phyloP scores from a whole-genome alignment of 257 asterid species.

The Coffea canephora region DNA sequence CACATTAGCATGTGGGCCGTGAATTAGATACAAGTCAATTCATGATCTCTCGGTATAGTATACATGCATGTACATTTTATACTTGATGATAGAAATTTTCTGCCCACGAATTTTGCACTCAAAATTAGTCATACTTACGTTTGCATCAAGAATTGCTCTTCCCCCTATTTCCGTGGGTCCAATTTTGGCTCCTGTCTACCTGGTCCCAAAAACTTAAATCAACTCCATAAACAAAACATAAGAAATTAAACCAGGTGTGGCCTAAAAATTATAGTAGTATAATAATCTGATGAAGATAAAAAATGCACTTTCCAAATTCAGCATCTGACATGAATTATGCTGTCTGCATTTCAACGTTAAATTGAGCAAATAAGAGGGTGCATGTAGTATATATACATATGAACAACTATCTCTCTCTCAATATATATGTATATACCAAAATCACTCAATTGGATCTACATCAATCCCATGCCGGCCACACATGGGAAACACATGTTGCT shows the following conservation, averaged over 20 bases:
- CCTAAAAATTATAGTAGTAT: not conserved
- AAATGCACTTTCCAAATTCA: not conserved
- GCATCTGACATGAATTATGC: not conserved
- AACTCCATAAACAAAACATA: not conserved
- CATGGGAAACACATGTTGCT: conserved; percentile 28
- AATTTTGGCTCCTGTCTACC: not conserved
- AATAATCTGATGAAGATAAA: not conserved
- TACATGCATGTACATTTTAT: too few relatives aligned
- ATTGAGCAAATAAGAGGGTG: not conserved
- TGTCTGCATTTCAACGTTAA: not conserved
- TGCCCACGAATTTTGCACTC: not conserved
- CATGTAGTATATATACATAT: not conserved
- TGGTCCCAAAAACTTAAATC: not conserved
- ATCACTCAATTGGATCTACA: not conserved
- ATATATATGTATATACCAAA: not conserved
- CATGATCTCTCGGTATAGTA: not conserved
- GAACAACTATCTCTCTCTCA: not conserved
- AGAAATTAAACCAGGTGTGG: not conserved
- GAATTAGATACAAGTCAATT: not conserved
- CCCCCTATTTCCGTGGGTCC: not conserved
- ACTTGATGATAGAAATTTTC: too few relatives aligned
- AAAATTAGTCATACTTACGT: not conserved
- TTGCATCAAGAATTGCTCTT: not conserved
- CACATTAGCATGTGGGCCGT: not conserved
- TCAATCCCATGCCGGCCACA: conserved; percentile 20